Percentiles rank a stretch among this genome's conserved stretches.
Evolutionary conservation across 2,329 filamentous ascomycete genomes (phyloP).

Genomic region (Beauveria pseudobassiana): DNA sequence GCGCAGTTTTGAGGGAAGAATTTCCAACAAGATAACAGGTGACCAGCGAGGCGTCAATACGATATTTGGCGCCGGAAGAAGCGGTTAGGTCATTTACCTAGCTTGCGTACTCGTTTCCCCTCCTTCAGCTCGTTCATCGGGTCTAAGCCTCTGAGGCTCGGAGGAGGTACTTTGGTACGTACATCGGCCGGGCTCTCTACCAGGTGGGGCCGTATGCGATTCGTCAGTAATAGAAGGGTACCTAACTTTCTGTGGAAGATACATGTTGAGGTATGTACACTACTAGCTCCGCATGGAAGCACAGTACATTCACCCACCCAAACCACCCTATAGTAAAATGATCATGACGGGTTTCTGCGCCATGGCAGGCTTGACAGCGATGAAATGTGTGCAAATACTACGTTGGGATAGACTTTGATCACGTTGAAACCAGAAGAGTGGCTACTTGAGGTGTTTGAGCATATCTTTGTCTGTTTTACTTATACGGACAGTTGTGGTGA

Average conservation of each 20-base stretch:
- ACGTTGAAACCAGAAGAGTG: too few relatives aligned
- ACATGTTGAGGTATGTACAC: neutral
- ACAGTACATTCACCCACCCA: neutral
- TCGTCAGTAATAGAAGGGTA: neutral
- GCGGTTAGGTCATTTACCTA: conserved; percentile 2
- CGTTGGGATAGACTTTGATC: neutral
- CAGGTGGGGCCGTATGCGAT: neutral
- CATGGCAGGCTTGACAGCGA: neutral
- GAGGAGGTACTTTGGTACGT: neutral
- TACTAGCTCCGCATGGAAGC: neutral
- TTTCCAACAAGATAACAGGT: neutral
- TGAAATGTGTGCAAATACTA: neutral
- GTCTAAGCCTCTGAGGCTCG: neutral
- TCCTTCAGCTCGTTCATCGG: neutral
- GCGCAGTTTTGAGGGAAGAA: neutral
- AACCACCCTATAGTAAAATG: neutral
- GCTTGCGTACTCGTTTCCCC: neutral
- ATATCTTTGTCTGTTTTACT: neutral
- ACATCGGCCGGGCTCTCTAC: neutral
- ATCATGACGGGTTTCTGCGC: neutral
- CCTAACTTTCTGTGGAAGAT: neutral
- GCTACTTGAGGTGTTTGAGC: neutral
- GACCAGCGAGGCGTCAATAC: neutral
- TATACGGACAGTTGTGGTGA: neutral
- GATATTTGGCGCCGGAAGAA: conserved; percentile 6